Conservation (phyloP, 1,284 basidiomycete genomes). For the Boletellus deceptivus region DNA sequence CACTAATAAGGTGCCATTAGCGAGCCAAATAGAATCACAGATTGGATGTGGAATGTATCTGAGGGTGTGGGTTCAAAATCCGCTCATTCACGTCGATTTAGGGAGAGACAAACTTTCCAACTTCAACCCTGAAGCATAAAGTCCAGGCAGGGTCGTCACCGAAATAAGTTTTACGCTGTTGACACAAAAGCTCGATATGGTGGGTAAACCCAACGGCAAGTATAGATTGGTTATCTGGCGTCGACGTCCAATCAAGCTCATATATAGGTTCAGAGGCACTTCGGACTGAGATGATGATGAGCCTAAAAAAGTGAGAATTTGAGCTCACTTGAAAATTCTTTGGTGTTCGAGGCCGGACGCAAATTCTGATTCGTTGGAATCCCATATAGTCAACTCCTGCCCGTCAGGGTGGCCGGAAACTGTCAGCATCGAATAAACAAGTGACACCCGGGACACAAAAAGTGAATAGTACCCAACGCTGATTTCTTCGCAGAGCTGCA, state of each 20-base stretch:
- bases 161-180: slow-evolving; percentile 88
- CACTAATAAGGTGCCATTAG: slow-evolving; percentile 73
- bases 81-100: background rate
- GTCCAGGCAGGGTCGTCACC: slow-evolving; percentile 80
- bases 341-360: slow-evolving; percentile 82
- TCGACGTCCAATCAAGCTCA: slow-evolving; percentile 91
- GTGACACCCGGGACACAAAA: background rate
- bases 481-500: slow-evolving; percentile 92
- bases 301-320: slow-evolving; percentile 12
- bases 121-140: slow-evolving; percentile 68
- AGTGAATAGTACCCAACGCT: slow-evolving; percentile 54
- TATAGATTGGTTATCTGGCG: slow-evolving; percentile 84
- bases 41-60: slow-evolving; percentile 79
- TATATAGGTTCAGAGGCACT: slow-evolving; percentile 55
- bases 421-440: slow-evolving; percentile 28
- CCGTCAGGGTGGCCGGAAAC: slow-evolving; percentile 55
- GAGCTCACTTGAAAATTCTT: slow-evolving; percentile 53
- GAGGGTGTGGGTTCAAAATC: slow-evolving; percentile 4
- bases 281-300: slow-evolving; percentile 1
- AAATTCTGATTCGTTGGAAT: slow-evolving; percentile 92
- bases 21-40: slow-evolving; percentile 85
- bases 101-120: slow-evolving; percentile 51
- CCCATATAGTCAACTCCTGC: slow-evolving; percentile 89
- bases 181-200: slow-evolving; percentile 79
- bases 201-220: slow-evolving; percentile 82